Percentiles rank a stretch among this genome's conserved stretches.
These are phyloP conservation scores for Vigna mungo DNA, from an alignment of 306 rosid genomes.

Conservation along the genomic window DNA sequence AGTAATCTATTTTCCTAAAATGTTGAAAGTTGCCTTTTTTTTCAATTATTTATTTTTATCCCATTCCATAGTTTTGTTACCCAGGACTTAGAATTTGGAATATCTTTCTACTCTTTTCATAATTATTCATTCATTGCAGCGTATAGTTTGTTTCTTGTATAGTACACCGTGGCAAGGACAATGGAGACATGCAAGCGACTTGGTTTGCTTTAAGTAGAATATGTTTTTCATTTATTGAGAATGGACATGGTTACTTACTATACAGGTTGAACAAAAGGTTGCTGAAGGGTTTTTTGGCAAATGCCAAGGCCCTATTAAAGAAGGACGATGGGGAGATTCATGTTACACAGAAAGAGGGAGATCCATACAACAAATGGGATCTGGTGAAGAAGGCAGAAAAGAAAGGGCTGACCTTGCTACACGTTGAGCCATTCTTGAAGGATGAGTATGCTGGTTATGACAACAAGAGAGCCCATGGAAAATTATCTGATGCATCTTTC, in stretches of 20 bases:
- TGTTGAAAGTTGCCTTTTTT: not conserved
- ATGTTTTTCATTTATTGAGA: slow-evolving; percentile 27
- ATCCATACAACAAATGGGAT: slow-evolving; percentile 79
- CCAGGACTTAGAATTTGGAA: not conserved
- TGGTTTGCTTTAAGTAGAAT: not conserved
- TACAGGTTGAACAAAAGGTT: slow-evolving; percentile 76
- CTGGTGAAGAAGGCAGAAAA: slow-evolving; percentile 66
- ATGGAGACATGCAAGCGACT: too few relatives aligned
- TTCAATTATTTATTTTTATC: not conserved
- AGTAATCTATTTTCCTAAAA: not conserved
- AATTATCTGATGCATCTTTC: slow-evolving; percentile 57
- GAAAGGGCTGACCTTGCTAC: slow-evolving; percentile 56
- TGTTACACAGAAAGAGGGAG: slow-evolving; percentile 75
- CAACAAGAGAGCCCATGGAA: slow-evolving; percentile 84
- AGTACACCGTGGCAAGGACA: not conserved
- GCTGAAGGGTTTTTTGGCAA: slow-evolving; percentile 70
- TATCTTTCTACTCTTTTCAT: not conserved
- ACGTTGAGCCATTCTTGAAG: slow-evolving; percentile 57
- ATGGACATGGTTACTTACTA: slow-evolving; percentile 8
- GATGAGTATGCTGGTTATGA: slow-evolving; percentile 72
- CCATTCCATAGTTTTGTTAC: not conserved
- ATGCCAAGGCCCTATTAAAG: slow-evolving; percentile 61
- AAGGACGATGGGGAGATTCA: slow-evolving; percentile 79
- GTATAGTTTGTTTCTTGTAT: not conserved
- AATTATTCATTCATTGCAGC: not conserved